Evolutionary conservation across 164 flowering plant genomes (phyloP), one percentile per base, ranked within the genome.

Genomic region (Vitis labrusca): DNA sequence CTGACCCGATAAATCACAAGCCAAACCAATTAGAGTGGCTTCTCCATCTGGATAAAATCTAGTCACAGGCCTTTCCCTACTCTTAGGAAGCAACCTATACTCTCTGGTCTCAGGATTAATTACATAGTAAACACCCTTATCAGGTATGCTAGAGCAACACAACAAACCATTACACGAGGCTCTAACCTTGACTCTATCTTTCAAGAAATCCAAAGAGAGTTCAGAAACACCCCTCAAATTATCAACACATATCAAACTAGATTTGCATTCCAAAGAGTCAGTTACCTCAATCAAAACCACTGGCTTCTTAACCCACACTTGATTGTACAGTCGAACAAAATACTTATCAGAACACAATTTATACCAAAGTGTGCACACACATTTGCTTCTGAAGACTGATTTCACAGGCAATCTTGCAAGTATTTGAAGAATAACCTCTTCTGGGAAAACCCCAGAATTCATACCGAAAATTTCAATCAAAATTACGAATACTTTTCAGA

Each of bases 151-250:
- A 16, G 96, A 85, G 72, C 97, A 94, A 79, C 97, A 92, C 74
- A 94, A 74, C 77, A 94, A 80, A 4, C 98, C 98, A 86, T 90
- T 92, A 76, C 94, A 94, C 1, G 94, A 94, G 5, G 97, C 96
- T 63, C 97, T 86, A 64, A 94, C 77, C 60, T 80, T 92, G 12
- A 94, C 96, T 62, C 97, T 87, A 68, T 92, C 97, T 9, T 77
- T 84, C 75, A 94, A 71, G 73, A 94, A 94, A 76, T 80, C 89
- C 72, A 92, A 66, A 0, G 92, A 84, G 53, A 89, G 81, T 65
- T 88, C 94, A 57, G 84, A 80, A 23, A 84, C 88, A 37, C 92
- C 92, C 71, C 80, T 81, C n/a, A 69, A 53, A 64, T 74, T 74
- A 77, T 91, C 96, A 37, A 87, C 89, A 72, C 85, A 91, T 9